A percentile compares a stretch with the other conserved stretches of the same genome.
phyloP scores from a whole-genome alignment of 2,329 filamentous ascomycete species.

The Phialophora expanda region DNA sequence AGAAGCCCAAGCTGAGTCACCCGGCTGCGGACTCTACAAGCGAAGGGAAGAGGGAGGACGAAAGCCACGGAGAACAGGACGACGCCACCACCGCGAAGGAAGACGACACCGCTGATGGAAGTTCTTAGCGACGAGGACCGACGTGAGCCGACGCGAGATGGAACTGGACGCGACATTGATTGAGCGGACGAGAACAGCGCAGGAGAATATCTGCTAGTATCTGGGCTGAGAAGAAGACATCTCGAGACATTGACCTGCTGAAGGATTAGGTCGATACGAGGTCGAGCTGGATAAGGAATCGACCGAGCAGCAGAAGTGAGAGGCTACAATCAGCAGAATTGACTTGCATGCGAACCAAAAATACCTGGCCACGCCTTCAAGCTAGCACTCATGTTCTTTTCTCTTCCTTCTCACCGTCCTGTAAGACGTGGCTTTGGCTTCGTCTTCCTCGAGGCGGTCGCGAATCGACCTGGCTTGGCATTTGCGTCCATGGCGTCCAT shows the following conservation, averaged over 20 bases:
- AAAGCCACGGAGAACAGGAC: background rate
- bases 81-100: background rate
- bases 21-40: background rate
- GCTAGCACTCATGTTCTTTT: too few species aligned
- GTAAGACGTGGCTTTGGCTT: background rate
- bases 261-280: background rate
- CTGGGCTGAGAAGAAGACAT: background rate
- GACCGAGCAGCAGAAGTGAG: background rate
- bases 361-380: background rate
- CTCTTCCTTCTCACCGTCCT: background rate
- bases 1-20: background rate
- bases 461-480: background rate
- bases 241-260: background rate
- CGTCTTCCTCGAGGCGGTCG: background rate
- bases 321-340: background rate
- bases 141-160: background rate
- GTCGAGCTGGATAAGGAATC: background rate
- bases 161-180: background rate
- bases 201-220: background rate
- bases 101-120: background rate
- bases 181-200: background rate
- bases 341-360: background rate
- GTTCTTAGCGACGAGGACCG: background rate
- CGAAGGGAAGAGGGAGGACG: background rate
- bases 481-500: too few species aligned